Percentiles rank a stretch among this genome's conserved stretches.
Conservation (phyloP, 1,139 yeast species). For the Hemisphaericaspora subhashii region DNA sequence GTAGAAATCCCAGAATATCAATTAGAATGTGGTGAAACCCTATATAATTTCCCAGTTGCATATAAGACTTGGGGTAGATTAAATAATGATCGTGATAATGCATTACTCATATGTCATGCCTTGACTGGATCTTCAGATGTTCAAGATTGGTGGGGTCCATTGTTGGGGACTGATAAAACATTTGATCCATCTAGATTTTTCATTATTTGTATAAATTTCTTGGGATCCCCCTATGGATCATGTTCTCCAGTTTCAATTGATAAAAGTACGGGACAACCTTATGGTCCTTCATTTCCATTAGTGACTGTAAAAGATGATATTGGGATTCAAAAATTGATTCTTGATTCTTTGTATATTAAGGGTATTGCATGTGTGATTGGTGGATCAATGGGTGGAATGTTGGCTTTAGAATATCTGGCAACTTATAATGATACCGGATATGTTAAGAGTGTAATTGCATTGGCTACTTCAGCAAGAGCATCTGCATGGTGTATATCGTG, state of each 20-base stretch:
- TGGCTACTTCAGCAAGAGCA: constrained; percentile 92
- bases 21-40: constrained; percentile 80
- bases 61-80: constrained; percentile 93
- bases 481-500: constrained; percentile 99
- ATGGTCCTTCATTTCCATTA: constrained; percentile 94
- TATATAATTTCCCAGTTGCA: constrained; percentile 82
- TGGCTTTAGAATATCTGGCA: constrained; percentile 77
- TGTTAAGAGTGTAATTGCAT: constrained; percentile 72
- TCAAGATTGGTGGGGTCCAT: constrained; percentile 98
- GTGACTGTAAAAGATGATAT: constrained; percentile 92
- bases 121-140: constrained; percentile 95
- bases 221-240: constrained; percentile 96
- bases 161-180: constrained; percentile 81
- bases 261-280: constrained; percentile 67
- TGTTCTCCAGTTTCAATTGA: constrained; percentile 86
- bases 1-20: constrained; percentile 75
- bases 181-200: constrained; percentile 89
- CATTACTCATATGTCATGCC: constrained; percentile 89
- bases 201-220: constrained; percentile 80
- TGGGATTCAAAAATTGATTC: constrained; percentile 69
- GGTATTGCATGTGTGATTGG: constrained; percentile 86
- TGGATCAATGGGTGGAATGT: constrained; percentile 99
- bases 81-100: constrained; percentile 67
- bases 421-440: constrained; percentile 70
- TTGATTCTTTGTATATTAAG: constrained; percentile 72